Percentiles rank a stretch among this genome's conserved stretches.
phyloP scores from a whole-genome alignment of 2,329 filamentous ascomycete species.

The Ophioceras dolichostomum region DNA sequence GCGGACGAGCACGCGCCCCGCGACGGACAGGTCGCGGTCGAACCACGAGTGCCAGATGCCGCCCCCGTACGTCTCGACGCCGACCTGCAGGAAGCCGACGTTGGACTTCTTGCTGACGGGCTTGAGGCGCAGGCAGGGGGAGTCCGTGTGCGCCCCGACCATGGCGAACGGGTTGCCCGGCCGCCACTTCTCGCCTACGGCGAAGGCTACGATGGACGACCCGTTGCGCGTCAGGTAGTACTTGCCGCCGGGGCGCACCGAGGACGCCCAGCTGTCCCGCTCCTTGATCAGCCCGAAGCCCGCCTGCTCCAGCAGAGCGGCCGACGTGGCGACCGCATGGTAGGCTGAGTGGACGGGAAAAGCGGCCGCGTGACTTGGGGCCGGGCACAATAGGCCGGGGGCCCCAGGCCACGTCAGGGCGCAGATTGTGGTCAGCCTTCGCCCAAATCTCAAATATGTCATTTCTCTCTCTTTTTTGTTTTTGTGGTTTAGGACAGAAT shows the following conservation, averaged over 20 bases:
- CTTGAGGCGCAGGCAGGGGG: conserved; percentile 82
- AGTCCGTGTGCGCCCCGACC: conserved; percentile 94
- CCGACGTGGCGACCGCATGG: conserved; percentile 77
- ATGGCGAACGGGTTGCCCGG: conserved; percentile 85
- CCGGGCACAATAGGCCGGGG: too few species aligned
- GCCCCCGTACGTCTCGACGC: conserved; percentile 92
- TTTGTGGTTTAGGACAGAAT: too few species aligned
- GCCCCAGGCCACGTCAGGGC: not conserved
- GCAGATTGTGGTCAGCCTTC: too few species aligned
- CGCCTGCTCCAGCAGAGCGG: conserved; percentile 63
- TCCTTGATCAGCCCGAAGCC: conserved; percentile 86
- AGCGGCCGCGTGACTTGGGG: too few species aligned
- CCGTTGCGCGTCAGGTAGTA: conserved; percentile 94
- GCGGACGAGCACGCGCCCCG: conserved; percentile 75
- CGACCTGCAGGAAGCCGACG: conserved; percentile 84
- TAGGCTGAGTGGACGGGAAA: conserved; percentile 51
- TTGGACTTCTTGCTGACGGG: conserved; percentile 76
- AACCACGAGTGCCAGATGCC: conserved; percentile 99
- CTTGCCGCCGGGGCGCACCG: conserved; percentile 74
- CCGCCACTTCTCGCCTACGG: conserved; percentile 81
- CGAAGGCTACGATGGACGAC: conserved; percentile 86
- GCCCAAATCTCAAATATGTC: not conserved
- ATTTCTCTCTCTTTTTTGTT: not conserved
- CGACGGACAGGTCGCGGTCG: conserved; percentile 83
- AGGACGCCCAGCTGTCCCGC: conserved; percentile 75